These are phyloP conservation scores for Colletotrichum endophyticum DNA, from an alignment of 2,329 filamentous ascomycete species.

Conservation along the genomic window DNA sequence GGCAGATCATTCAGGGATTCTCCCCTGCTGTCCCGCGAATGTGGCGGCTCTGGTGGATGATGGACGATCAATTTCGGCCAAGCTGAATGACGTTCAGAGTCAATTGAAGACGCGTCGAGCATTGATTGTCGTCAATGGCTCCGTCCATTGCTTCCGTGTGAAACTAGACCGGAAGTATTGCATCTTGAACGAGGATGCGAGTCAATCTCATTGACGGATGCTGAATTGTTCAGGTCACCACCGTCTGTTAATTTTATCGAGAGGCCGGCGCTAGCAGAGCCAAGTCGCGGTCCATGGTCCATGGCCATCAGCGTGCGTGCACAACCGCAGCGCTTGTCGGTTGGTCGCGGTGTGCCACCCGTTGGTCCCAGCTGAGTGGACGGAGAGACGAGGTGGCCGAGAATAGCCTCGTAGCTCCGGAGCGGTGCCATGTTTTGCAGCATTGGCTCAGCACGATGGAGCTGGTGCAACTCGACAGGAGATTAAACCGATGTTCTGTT, in stretches of 20 bases:
- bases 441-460: neutral
- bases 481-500: neutral
- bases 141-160: neutral
- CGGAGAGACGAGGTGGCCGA: neutral
- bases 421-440: neutral
- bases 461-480: neutral
- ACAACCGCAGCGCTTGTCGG: neutral
- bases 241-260: neutral
- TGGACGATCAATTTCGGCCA: neutral
- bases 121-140: neutral
- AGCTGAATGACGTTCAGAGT: neutral
- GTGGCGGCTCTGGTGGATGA: constrained; percentile 4
- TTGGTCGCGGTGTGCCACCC: neutral
- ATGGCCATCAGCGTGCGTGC: neutral
- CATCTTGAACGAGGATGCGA: neutral
- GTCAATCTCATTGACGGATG: neutral
- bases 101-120: neutral
- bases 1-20: constrained; percentile 17
- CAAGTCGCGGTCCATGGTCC: neutral
- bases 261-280: neutral
- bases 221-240: neutral
- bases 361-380: neutral
- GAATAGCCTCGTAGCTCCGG: neutral
- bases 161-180: neutral
- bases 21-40: neutral